phyloP scores from a whole-genome alignment of 2,329 filamentous ascomycete genomes.

The Thielaviopsis populi region DNA sequence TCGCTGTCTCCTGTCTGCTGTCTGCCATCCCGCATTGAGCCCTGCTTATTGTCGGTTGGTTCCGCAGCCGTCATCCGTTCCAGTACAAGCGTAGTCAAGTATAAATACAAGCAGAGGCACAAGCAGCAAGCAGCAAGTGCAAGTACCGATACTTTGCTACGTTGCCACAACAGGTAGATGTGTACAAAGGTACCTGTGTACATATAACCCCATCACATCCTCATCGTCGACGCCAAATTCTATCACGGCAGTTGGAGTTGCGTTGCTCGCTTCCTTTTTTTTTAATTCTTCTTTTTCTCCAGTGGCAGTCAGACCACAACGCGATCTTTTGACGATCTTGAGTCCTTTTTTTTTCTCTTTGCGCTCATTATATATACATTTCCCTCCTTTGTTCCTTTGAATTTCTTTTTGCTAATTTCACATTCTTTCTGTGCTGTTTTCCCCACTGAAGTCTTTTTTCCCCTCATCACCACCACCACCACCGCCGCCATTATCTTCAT shows the following conservation, averaged over 20 bases:
- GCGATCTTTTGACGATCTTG: neutral
- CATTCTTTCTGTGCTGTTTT: neutral
- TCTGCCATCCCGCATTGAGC: neutral
- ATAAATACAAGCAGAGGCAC: too few relatives aligned
- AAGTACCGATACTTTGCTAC: too few relatives aligned
- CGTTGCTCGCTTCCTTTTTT: neutral
- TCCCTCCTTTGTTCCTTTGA: neutral
- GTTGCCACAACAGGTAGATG: too few relatives aligned
- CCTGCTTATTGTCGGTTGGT: neutral
- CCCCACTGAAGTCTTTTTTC: neutral
- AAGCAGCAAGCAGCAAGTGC: too few relatives aligned
- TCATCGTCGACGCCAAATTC: too few relatives aligned
- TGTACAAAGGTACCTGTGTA: too few relatives aligned
- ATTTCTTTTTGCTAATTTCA: neutral
- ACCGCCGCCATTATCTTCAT: neutral
- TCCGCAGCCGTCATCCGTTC: neutral
- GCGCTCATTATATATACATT: neutral
- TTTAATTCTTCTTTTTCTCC: neutral
- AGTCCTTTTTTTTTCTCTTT: constrained; percentile 1
- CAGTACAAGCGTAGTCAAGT: neutral
- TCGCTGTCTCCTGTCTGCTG: neutral
- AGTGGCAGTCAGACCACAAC: neutral
- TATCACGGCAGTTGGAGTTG: too few relatives aligned
- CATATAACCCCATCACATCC: too few relatives aligned
- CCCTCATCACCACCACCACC: neutral